phyloP scores from a whole-genome alignment of 768 basidiomycete genomes.

The Piloderma croceum region DNA sequence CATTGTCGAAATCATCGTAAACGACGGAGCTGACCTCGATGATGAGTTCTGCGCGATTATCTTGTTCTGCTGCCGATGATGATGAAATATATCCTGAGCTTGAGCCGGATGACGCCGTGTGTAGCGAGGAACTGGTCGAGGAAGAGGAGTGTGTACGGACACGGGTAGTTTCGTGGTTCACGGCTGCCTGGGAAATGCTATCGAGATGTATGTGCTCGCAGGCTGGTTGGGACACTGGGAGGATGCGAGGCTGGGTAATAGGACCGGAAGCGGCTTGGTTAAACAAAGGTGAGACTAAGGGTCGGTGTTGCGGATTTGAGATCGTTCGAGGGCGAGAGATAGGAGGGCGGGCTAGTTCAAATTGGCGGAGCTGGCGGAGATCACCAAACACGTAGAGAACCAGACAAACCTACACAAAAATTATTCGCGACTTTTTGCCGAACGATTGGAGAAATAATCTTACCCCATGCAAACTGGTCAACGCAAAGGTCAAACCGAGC shows the following conservation, averaged over 20 bases:
- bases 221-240: conserved; percentile 13
- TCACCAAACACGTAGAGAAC: conserved; percentile 80
- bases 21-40: conserved; percentile 37
- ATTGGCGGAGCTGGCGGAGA: conserved; percentile 69
- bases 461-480: conserved; percentile 67
- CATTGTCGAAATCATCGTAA: conserved; percentile 20
- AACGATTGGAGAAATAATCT: too few relatives aligned
- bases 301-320: not conserved
- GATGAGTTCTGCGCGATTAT: conserved; percentile 11
- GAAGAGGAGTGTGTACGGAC: conserved; percentile 18
- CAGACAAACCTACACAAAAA: too few relatives aligned
- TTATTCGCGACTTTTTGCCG: too few relatives aligned
- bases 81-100: conserved; percentile 22
- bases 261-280: conserved; percentile 15
- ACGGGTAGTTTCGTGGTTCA: conserved; percentile 17
- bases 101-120: conserved; percentile 13
- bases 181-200: conserved; percentile 21
- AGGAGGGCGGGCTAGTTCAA: conserved; percentile 67
- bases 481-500: conserved; percentile 57
- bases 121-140: conserved; percentile 11
- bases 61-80: conserved; percentile 14
- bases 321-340: conserved; percentile 48
- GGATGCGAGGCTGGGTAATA: too few relatives aligned
- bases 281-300: not conserved
- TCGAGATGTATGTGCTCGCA: conserved; percentile 15